phyloP scores from a whole-genome alignment of 164 flowering plant genomes.

The Macadamia tetraphylla region DNA sequence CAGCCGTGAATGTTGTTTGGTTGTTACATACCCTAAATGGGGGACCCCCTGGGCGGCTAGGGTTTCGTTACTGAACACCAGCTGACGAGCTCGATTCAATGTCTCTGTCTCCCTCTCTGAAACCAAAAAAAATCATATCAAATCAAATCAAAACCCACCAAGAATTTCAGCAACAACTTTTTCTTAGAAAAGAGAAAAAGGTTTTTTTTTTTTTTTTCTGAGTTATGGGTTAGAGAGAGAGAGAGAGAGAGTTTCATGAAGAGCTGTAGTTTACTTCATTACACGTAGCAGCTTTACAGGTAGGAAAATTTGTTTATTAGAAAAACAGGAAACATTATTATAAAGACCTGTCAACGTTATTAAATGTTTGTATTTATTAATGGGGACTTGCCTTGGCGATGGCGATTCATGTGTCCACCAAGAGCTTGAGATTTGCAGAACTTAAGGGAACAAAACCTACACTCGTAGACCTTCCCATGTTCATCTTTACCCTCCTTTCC shows the following conservation, averaged over 20 bases:
- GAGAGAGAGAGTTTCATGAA: not conserved
- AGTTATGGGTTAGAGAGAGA: slow-evolving; percentile 1
- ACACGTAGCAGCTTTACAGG: not conserved
- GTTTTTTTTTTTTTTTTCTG: too few species aligned
- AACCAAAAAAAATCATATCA: slow-evolving; percentile 26
- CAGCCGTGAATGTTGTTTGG: not conserved
- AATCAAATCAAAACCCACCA: slow-evolving; percentile 24
- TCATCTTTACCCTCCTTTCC: slow-evolving; percentile 64
- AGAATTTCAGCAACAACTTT: slow-evolving; percentile 19
- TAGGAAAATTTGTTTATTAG: not conserved
- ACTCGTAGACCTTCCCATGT: slow-evolving; percentile 82
- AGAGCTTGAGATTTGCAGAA: slow-evolving; percentile 99
- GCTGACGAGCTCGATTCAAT: slow-evolving; percentile 89
- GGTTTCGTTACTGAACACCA: slow-evolving; percentile 73
- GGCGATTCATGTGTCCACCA: slow-evolving; percentile 99
- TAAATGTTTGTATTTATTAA: not conserved
- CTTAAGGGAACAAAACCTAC: slow-evolving; percentile 98
- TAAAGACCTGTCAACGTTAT: not conserved
- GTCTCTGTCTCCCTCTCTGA: slow-evolving; percentile 96
- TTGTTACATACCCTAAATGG: slow-evolving; percentile 45
- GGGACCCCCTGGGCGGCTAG: slow-evolving; percentile 37
- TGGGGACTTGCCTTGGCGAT: slow-evolving; percentile 75
- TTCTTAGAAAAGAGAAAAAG: slow-evolving; percentile 5
- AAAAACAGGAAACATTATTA: not conserved
- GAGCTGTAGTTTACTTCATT: not conserved